Conservation (phyloP, 2,329 filamentous ascomycete species). For the Epichloe glyceriae region DNA sequence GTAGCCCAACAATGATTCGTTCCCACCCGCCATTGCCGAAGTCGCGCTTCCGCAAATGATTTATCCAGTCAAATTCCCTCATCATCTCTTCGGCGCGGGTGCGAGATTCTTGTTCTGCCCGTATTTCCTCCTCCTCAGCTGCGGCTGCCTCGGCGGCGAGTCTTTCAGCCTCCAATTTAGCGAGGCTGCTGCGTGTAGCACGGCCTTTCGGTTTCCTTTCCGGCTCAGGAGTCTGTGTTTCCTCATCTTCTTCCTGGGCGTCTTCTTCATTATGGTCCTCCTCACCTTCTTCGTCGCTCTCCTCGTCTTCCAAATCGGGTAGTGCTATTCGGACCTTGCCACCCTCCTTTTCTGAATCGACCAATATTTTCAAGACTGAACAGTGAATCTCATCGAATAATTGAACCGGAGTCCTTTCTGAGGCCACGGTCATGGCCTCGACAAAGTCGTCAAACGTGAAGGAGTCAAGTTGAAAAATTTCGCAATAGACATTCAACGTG, state of each 20-base stretch:
- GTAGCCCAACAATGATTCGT: constrained; percentile 70
- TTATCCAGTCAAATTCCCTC: constrained; percentile 67
- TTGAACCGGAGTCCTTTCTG: constrained; percentile 62
- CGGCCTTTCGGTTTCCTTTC: constrained; percentile 54
- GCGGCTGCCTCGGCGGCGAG: constrained; percentile 47
- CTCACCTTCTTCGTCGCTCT: constrained; percentile 52
- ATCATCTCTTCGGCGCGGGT: constrained; percentile 70
- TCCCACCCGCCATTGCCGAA: constrained; percentile 88
- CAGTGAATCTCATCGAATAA: constrained; percentile 87
- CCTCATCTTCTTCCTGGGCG: constrained; percentile 38
- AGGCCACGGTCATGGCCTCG: constrained; percentile 70
- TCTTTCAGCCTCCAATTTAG: constrained; percentile 64
- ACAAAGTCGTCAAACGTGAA: constrained; percentile 97
- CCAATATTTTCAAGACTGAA: constrained; percentile 74
- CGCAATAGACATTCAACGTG: constrained; percentile 94
- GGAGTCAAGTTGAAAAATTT: constrained; percentile 85
- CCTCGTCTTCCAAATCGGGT: constrained; percentile 60
- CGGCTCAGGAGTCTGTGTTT: constrained; percentile 52
- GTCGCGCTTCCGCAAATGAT: constrained; percentile 68
- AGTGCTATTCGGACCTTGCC: constrained; percentile 70
- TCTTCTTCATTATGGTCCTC: constrained; percentile 44
- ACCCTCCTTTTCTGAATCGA: constrained; percentile 59
- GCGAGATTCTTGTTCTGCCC: constrained; percentile 34
- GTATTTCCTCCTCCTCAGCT: constrained; percentile 34
- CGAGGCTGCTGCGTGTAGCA: constrained; percentile 74